Evolutionary conservation across 768 basidiomycete genomes (phyloP).

Genomic region (Mycena venus): DNA sequence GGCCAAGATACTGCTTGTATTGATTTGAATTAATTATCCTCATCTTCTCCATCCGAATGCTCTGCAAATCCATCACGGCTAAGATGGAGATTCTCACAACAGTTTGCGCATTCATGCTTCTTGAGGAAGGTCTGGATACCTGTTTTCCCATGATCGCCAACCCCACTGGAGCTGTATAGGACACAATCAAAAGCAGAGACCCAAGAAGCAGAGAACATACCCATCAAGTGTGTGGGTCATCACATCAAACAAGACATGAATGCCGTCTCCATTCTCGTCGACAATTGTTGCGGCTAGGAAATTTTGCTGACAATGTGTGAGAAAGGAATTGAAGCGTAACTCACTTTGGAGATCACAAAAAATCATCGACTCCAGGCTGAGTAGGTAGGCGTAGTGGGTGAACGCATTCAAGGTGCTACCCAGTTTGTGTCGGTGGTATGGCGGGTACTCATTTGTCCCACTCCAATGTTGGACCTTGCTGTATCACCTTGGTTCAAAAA

Average conservation of each 20-base stretch:
- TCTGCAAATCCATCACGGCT: too few species aligned
- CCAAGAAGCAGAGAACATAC: conserved; percentile 10
- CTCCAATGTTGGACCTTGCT: conserved; percentile 19
- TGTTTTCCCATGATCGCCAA: too few species aligned
- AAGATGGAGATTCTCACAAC: too few species aligned
- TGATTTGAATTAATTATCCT: too few species aligned
- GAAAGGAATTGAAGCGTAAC: neutral
- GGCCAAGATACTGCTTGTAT: too few species aligned
- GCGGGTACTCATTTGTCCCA: conserved; percentile 23
- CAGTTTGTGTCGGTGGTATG: too few species aligned
- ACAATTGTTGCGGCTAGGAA: neutral
- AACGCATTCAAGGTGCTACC: conserved; percentile 11
- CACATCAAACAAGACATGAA: conserved; percentile 15
- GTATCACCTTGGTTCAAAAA: conserved; percentile 14
- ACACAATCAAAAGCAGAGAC: too few species aligned
- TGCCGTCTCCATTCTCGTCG: neutral
- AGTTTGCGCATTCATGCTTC: too few species aligned
- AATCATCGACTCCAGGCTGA: neutral
- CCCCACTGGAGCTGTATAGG: too few species aligned
- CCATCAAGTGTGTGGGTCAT: conserved; percentile 20
- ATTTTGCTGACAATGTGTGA: neutral
- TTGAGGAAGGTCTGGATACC: too few species aligned
- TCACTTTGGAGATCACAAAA: conserved; percentile 16
- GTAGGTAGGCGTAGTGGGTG: conserved; percentile 9
- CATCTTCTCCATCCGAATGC: too few species aligned